Evolutionary conservation across 441 rosid genomes (phyloP).

Genomic region (Theobroma grandiflorum): DNA sequence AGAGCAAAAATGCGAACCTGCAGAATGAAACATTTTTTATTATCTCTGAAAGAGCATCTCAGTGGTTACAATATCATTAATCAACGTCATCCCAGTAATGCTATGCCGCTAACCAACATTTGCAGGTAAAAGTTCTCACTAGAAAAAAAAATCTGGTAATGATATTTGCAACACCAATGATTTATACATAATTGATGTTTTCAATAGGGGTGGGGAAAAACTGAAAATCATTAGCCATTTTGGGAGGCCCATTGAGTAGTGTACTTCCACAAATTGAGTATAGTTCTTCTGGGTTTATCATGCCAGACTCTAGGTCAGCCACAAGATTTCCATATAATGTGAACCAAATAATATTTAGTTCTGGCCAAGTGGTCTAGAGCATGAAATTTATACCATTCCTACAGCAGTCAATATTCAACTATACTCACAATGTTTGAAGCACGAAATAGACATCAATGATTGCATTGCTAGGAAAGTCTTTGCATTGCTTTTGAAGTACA

Average conservation of each 20-base stretch:
- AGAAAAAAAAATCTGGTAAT: constrained; percentile 8
- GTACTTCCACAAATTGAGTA: not conserved
- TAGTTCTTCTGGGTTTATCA: not conserved
- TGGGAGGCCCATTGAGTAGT: not conserved
- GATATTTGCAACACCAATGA: not conserved
- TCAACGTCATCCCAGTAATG: constrained; percentile 1
- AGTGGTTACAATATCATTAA: constrained; percentile 10
- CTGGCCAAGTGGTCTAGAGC: not conserved
- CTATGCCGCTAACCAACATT: constrained; percentile 14
- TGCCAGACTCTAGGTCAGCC: not conserved
- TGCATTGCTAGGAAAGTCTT: not conserved
- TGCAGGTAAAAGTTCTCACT: constrained; percentile 8
- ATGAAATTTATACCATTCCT: not conserved
- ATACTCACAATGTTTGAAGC: not conserved
- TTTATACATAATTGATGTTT: not conserved
- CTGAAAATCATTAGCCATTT: not conserved
- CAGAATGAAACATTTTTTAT: constrained; percentile 25
- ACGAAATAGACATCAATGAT: not conserved
- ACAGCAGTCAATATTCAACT: not conserved
- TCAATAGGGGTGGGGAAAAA: not conserved
- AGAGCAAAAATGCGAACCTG: constrained; percentile 78
- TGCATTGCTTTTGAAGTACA: not conserved
- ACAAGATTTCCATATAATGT: not conserved
- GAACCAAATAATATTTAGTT: not conserved
- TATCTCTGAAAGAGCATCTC: not conserved